Base-by-base conservation (phyloP, 768 basidiomycete genomes). In the Crassisporium funariophilum region DNA sequence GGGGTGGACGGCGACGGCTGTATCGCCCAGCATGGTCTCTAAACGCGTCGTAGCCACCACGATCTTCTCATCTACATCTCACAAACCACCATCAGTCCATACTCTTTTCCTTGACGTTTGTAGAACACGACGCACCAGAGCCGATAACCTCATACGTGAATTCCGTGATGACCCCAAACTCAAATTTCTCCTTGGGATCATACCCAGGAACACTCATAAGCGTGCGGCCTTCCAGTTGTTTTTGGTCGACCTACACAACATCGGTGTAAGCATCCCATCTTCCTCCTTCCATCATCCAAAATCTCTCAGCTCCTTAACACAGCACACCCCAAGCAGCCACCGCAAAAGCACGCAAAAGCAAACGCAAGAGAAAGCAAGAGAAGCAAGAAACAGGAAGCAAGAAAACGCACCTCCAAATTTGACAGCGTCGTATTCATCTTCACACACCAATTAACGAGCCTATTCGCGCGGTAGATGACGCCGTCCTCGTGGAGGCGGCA, bases 371-470 rank as follows among this genome's bases (percentile, higher is more conserved):
- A 27, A 29, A 19, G 15, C 38, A 19, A 19, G 5, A 37, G 10
- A 6, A 46, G 9, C 20, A 17, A 19, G 40, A n/a, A 37, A 20
- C 4, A 16, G 15, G 0, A 16, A 4, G 51, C 69, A 44, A 31
- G 11, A 31, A 31, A 31, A n/a, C n/a, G n/a, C 35, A 88, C 91
- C 81, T 98, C 97, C 41, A 99, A 77, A 67, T 98, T 98, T n/a
- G 95, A 98, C 2, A 99, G 74, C 0, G 95, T 95, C 1, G 97
- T 99, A 64, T 98, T 97, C 49, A 99, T 73, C 64, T 83, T 80
- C 37, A 93, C 90, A 72, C 97, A 99, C 95, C 97, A 98, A 61
- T 98, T 97, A 49, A 98, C 95, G 35, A 99, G 79, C 17, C 95
- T 85, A 60, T 98, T 98, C 2, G 94, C 95, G 20, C 97, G 89